Evolutionary conservation across 1,284 basidiomycete genomes (phyloP).

Genomic region (Chondrostereum purpureum): DNA sequence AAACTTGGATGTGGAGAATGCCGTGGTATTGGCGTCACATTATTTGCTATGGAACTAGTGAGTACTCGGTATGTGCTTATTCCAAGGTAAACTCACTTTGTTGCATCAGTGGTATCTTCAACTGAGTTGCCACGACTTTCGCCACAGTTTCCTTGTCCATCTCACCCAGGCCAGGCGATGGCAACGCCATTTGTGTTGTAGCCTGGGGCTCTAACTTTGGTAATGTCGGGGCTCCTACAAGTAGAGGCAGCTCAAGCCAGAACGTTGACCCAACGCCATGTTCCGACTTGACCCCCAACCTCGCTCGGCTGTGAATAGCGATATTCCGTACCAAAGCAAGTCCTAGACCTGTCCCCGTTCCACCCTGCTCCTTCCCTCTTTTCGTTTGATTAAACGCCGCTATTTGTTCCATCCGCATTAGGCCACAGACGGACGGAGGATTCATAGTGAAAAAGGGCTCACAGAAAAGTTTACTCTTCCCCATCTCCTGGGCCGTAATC

Average conservation of each 20-base stretch:
- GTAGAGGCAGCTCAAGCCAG: constrained; percentile 72
- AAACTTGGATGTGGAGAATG: neutral
- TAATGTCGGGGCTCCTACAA: constrained; percentile 23
- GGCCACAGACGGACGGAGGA: too few relatives aligned
- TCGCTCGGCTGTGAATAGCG: constrained; percentile 62
- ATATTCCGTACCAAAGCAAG: constrained; percentile 87
- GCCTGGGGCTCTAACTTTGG: neutral
- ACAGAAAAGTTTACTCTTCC: constrained; percentile 73
- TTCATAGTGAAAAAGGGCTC: constrained; percentile 28
- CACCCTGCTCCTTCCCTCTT: constrained; percentile 21
- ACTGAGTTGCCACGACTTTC: neutral
- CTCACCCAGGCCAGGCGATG: neutral
- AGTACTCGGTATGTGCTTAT: neutral
- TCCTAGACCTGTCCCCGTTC: constrained; percentile 83
- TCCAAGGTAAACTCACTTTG: neutral
- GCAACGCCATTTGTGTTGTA: neutral
- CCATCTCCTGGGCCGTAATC: constrained; percentile 66
- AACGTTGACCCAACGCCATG: constrained; percentile 63
- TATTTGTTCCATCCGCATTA: too few relatives aligned
- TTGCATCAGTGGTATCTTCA: neutral
- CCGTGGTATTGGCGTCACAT: too few relatives aligned
- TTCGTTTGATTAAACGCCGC: neutral
- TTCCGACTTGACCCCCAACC: constrained; percentile 55
- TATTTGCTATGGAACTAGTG: neutral
- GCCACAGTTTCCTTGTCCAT: neutral